Evolutionary conservation across 768 basidiomycete genomes (phyloP).

Genomic region (Mycena sanguinolenta): DNA sequence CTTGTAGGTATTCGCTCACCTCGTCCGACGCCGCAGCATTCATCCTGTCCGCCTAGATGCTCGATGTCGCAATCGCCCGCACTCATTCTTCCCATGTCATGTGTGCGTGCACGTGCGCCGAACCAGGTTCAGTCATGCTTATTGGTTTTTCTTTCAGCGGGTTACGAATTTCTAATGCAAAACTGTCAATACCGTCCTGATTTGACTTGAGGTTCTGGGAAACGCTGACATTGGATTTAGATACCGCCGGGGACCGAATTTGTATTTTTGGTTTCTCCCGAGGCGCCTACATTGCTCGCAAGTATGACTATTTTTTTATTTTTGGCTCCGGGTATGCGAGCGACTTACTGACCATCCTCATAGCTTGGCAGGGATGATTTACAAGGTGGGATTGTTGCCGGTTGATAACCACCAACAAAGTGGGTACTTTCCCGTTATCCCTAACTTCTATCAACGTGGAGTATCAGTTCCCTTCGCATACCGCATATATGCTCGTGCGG

Average conservation of each 20-base stretch:
- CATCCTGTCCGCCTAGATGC: conserved; percentile 44
- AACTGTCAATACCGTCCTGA: conserved; percentile 54
- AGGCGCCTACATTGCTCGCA: conserved; percentile 74
- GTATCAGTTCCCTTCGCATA: conserved; percentile 68
- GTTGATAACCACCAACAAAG: conserved; percentile 63
- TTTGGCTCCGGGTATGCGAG: too few relatives aligned
- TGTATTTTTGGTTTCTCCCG: conserved; percentile 80
- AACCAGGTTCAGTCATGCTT: background rate
- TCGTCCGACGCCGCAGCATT: background rate
- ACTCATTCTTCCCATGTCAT: conserved; percentile 64
- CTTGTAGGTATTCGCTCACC: conserved; percentile 45
- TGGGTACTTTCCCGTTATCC: background rate
- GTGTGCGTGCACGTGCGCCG: conserved; percentile 46
- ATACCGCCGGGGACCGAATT: conserved; percentile 67
- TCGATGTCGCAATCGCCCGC: conserved; percentile 65
- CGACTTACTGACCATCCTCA: background rate
- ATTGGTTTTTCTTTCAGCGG: conserved; percentile 49
- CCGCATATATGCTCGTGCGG: conserved; percentile 69
- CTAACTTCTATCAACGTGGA: background rate
- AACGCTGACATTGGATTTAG: conserved; percentile 45
- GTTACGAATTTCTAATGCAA: conserved; percentile 73
- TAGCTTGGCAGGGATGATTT: conserved; percentile 65
- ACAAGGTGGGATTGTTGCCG: conserved; percentile 65
- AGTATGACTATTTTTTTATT: conserved; percentile 41
- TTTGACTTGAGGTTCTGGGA: background rate